Evolutionary conservation across 805 yeast genomes (phyloP).

Genomic region (Suhomyces xylopsoci): DNA sequence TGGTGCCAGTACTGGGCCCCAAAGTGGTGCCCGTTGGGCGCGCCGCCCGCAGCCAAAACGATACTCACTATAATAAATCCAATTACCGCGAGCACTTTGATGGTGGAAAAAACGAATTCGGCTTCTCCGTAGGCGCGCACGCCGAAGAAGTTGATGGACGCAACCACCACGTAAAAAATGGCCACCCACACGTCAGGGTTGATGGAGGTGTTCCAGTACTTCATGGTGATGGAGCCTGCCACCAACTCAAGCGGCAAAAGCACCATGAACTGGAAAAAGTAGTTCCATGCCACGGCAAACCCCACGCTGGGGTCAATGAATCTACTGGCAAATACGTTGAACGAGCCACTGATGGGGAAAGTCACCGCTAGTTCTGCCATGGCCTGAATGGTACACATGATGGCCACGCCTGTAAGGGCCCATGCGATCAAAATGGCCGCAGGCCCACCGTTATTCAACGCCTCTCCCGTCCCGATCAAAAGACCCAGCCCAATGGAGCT

Average conservation of each 20-base stretch:
- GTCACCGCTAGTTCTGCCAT: conserved; percentile 53
- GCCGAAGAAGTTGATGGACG: conserved; percentile 49
- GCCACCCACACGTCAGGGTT: conserved; percentile 63
- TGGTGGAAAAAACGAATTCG: conserved; percentile 47
- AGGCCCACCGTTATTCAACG: conserved; percentile 34
- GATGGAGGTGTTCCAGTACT: conserved; percentile 51
- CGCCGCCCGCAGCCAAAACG: conserved; percentile 52
- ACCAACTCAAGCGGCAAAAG: conserved; percentile 59
- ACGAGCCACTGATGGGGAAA: conserved; percentile 54
- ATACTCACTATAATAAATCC: conserved; percentile 49
- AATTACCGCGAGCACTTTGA: conserved; percentile 47
- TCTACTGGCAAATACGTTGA: conserved; percentile 47
- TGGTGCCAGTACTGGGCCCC: conserved; percentile 51
- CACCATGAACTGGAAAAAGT: conserved; percentile 55
- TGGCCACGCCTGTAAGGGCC: conserved; percentile 22
- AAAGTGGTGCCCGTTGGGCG: conserved; percentile 46
- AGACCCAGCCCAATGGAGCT: conserved; percentile 68
- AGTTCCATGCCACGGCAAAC: conserved; percentile 52
- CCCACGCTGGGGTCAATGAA: conserved; percentile 57
- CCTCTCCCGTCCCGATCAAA: conserved; percentile 47
- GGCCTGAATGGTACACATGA: conserved; percentile 30
- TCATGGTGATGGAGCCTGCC: conserved; percentile 56
- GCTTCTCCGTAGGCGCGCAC: conserved; percentile 57
- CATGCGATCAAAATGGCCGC: conserved; percentile 28
- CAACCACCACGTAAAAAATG: conserved; percentile 48